Conservation (phyloP, 257 asterid genomes). For the Cynanchum wilfordii region DNA sequence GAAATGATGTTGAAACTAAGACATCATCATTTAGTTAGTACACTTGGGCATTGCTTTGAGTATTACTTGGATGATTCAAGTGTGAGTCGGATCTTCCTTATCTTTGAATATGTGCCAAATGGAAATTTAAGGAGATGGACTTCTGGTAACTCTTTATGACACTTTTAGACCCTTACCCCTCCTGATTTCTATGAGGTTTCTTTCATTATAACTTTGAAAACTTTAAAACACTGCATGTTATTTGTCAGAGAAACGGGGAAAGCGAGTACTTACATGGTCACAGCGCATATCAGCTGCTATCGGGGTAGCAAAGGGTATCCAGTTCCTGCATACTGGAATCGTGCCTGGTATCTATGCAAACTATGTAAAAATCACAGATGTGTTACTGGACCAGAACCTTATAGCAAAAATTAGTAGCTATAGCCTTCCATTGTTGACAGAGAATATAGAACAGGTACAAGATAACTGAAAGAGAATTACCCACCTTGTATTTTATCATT, state of each 20-base stretch:
- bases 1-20: constrained; percentile 78
- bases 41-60: constrained; percentile 96
- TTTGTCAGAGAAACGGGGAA: constrained; percentile 44
- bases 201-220: background rate
- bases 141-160: constrained; percentile 46
- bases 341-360: constrained; percentile 67
- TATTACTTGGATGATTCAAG: constrained; percentile 75
- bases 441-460: constrained; percentile 45
- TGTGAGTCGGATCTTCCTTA: constrained; percentile 68
- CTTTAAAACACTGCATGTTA: background rate
- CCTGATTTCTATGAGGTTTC: background rate
- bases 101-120: constrained; percentile 73
- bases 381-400: constrained; percentile 69
- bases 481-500: background rate
- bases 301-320: constrained; percentile 90
- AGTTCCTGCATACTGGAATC: constrained; percentile 81
- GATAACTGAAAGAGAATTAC: background rate
- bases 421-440: constrained; percentile 65
- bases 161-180: background rate
- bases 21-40: constrained; percentile 71
- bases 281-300: constrained; percentile 80
- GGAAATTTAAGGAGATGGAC: constrained; percentile 85
- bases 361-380: constrained; percentile 59
- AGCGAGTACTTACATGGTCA: constrained; percentile 62
- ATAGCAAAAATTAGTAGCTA: constrained; percentile 67